Evolutionary conservation across 495 filamentous ascomycete species (phyloP).

Genomic region (Penicillium lividum): DNA sequence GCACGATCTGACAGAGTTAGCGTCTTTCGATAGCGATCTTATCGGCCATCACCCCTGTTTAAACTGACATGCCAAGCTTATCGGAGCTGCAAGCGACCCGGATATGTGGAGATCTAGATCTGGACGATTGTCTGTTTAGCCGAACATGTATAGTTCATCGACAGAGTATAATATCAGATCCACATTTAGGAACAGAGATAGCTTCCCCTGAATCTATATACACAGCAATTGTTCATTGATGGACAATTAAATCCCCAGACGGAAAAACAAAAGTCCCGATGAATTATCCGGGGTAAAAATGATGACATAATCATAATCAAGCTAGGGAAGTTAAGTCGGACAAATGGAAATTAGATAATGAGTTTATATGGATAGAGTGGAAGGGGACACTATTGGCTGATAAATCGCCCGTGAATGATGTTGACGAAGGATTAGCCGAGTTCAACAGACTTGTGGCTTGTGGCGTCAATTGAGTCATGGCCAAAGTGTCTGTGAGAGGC

Average conservation of each 20-base stretch:
- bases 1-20: not conserved
- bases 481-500: no score
- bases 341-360: not conserved
- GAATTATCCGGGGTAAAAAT: not conserved
- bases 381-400: no score
- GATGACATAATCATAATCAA: not conserved
- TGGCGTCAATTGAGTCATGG: no score
- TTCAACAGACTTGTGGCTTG: no score
- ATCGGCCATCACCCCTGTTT: constrained; percentile 1
- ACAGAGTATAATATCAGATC: not conserved
- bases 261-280: not conserved
- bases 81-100: constrained; percentile 7
- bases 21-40: not conserved
- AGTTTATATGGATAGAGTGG: not conserved
- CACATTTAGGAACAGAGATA: not conserved
- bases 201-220: no score
- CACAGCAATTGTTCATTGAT: no score
- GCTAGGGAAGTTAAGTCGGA: not conserved
- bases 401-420: no score
- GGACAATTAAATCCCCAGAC: not conserved
- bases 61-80: constrained; percentile 13
- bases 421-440: no score
- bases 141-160: not conserved
- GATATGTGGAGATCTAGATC: not conserved
- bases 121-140: not conserved